Conservation (phyloP, 2,329 filamentous ascomycete species). For the Penicillium nordicum region DNA sequence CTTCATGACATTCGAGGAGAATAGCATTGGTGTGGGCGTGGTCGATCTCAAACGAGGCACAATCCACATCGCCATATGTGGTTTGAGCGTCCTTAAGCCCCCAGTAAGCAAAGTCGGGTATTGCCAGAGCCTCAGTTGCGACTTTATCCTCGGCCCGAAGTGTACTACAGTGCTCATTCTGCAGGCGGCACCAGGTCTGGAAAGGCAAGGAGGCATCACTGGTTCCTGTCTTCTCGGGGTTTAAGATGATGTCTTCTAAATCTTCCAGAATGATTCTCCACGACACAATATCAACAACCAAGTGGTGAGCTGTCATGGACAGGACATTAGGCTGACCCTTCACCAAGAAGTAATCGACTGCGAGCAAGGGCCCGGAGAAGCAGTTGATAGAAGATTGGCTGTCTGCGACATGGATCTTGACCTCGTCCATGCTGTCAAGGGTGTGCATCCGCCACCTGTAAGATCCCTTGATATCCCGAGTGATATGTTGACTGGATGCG, state of each 20-base stretch:
- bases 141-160: slow-evolving; percentile 13
- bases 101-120: slow-evolving; percentile 36
- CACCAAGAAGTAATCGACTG: slow-evolving; percentile 42
- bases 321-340: slow-evolving; percentile 29
- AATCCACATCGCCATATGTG: slow-evolving; percentile 37
- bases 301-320: slow-evolving; percentile 38
- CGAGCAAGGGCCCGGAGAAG: slow-evolving; percentile 40
- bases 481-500: slow-evolving; percentile 30
- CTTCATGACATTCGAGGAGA: slow-evolving; percentile 32
- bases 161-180: slow-evolving; percentile 25
- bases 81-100: slow-evolving; percentile 29
- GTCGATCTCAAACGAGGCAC: slow-evolving; percentile 35
- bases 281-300: slow-evolving; percentile 41
- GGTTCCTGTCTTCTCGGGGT: slow-evolving; percentile 22
- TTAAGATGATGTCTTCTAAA: slow-evolving; percentile 36
- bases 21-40: slow-evolving; percentile 25
- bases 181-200: slow-evolving; percentile 37
- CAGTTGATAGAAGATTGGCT: slow-evolving; percentile 36
- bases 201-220: slow-evolving; percentile 34
- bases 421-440: slow-evolving; percentile 16
- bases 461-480: slow-evolving; percentile 27
- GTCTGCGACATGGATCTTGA: slow-evolving; percentile 25
- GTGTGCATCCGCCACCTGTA: slow-evolving; percentile 27
- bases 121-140: slow-evolving; percentile 22
- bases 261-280: slow-evolving; percentile 42